Conservation (phyloP, 768 basidiomycete species). For the Rhodotorula kratochvilovae region DNA sequence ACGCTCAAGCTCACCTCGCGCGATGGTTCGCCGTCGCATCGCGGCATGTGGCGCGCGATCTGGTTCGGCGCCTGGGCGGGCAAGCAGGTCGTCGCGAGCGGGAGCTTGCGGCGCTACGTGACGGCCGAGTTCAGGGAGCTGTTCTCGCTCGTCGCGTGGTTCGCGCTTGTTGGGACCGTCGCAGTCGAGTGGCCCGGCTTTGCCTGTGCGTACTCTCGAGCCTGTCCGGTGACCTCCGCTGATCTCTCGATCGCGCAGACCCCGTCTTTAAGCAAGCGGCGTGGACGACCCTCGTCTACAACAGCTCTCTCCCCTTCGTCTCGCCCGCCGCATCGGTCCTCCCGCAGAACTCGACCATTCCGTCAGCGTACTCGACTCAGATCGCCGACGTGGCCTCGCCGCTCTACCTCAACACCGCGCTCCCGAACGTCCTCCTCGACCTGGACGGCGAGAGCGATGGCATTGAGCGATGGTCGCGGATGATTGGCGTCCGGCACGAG, state of each 20-base stretch:
- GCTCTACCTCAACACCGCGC: constrained; percentile 65
- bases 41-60: constrained; percentile 80
- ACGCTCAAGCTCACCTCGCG: constrained; percentile 35
- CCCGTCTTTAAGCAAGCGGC: constrained; percentile 82
- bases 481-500: constrained; percentile 72
- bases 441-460: constrained; percentile 54
- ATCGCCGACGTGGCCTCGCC: constrained; percentile 65
- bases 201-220: constrained; percentile 63
- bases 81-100: constrained; percentile 74
- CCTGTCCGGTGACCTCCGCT: background rate
- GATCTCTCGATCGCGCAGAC: constrained; percentile 54
- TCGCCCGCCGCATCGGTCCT: constrained; percentile 11
- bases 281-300: constrained; percentile 66
- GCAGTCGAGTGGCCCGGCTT: constrained; percentile 93
- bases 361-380: constrained; percentile 65
- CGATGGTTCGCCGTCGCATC: background rate
- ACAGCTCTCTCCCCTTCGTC: constrained; percentile 30
- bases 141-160: constrained; percentile 90
- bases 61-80: constrained; percentile 89
- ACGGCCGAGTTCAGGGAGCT: constrained; percentile 90
- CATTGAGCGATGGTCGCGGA: constrained; percentile 75
- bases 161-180: constrained; percentile 78
- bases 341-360: constrained; percentile 12
- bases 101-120: constrained; percentile 82
- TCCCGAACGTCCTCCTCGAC: constrained; percentile 68